These are phyloP conservation scores for Sphagnurus paluster DNA, from an alignment of 1,284 basidiomycete genomes.

Conservation along the genomic window DNA sequence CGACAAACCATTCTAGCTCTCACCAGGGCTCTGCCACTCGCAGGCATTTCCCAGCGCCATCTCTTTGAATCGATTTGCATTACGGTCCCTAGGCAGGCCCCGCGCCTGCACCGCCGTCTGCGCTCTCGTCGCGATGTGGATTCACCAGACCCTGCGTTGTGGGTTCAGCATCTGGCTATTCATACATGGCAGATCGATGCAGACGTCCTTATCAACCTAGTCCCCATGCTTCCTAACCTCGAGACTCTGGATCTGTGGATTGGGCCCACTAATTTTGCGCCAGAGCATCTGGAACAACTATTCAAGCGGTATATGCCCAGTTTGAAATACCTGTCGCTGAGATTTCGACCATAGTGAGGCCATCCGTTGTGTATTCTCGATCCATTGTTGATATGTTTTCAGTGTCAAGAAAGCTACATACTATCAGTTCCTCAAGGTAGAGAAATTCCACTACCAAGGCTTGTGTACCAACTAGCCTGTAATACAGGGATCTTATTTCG, in stretches of 20 bases:
- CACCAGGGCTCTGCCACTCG: constrained; percentile 52
- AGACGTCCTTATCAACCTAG: constrained; percentile 57
- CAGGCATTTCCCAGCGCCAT: constrained; percentile 48
- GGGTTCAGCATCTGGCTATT: constrained; percentile 49
- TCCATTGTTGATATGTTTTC: neutral
- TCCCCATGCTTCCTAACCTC: constrained; percentile 50
- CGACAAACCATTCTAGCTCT: constrained; percentile 51
- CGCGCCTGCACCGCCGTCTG: constrained; percentile 51
- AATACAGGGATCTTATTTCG: constrained; percentile 66
- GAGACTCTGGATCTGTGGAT: constrained; percentile 51
- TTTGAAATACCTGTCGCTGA: constrained; percentile 48
- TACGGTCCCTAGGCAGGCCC: constrained; percentile 40
- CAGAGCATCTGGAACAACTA: constrained; percentile 65
- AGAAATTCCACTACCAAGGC: too few species aligned
- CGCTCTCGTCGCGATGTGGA: constrained; percentile 23
- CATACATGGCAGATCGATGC: constrained; percentile 64
- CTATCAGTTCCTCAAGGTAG: constrained; percentile 64
- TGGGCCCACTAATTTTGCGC: constrained; percentile 63
- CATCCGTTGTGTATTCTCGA: constrained; percentile 1
- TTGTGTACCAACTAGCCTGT: neutral
- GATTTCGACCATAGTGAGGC: constrained; percentile 71
- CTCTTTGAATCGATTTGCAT: constrained; percentile 55
- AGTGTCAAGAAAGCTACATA: constrained; percentile 70
- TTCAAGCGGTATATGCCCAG: constrained; percentile 39
- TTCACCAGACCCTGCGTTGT: constrained; percentile 23